Evolutionary conservation across 139 green algal genomes (phyloP).

Genomic region (Spirogloea muscicola): DNA sequence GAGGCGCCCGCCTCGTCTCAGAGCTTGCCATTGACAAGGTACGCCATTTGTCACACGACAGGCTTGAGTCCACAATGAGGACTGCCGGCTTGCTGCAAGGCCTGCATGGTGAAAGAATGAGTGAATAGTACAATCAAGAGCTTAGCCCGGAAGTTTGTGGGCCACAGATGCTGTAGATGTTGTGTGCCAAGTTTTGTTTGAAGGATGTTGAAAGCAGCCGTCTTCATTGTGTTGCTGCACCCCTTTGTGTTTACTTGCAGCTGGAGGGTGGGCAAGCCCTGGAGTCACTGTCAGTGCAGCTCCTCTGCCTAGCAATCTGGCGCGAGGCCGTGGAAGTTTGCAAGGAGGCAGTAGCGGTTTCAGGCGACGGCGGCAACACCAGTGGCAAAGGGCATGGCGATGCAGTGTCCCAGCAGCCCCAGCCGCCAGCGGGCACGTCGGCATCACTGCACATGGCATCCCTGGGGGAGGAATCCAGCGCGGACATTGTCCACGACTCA

Average conservation of each 20-base stretch:
- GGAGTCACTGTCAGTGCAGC: slow-evolving; percentile 31
- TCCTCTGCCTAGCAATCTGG: slow-evolving; percentile 28
- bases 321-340: slow-evolving; percentile 9
- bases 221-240: background rate
- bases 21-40: slow-evolving; percentile 38
- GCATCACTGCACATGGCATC: background rate
- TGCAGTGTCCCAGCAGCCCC: background rate
- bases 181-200: too few species aligned
- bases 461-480: too few species aligned
- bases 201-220: background rate
- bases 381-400: background rate
- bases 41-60: background rate
- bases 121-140: too few species aligned
- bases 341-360: background rate
- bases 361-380: background rate
- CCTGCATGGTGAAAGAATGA: too few species aligned
- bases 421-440: background rate
- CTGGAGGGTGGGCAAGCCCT: slow-evolving; percentile 16
- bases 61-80: too few species aligned
- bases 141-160: too few species aligned
- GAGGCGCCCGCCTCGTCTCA: slow-evolving; percentile 21
- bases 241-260: background rate
- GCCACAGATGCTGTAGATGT: too few species aligned
- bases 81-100: too few species aligned
- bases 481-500: too few species aligned